Conservation (phyloP, 768 basidiomycete species). For the Strobilomyces dryophilus region DNA sequence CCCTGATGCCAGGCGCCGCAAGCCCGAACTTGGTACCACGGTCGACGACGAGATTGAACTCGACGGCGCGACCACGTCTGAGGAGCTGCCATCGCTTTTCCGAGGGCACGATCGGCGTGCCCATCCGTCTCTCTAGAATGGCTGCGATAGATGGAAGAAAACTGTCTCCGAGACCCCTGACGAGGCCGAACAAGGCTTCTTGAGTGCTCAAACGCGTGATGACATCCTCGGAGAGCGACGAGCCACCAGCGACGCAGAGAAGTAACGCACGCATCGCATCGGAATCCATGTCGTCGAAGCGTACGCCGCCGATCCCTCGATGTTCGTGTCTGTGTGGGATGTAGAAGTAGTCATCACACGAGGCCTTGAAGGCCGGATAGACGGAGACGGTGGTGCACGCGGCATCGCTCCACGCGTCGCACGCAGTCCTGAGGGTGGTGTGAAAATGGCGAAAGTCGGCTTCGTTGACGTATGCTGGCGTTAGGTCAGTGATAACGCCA, state of each 20-base stretch:
- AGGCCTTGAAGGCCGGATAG: slow-evolving; percentile 45
- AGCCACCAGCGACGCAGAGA: background rate
- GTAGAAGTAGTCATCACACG: slow-evolving; percentile 53
- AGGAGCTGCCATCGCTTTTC: slow-evolving; percentile 50
- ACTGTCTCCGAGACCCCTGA: slow-evolving; percentile 38
- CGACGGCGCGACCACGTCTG: slow-evolving; percentile 48
- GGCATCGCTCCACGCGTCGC: slow-evolving; percentile 37
- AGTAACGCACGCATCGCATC: slow-evolving; percentile 28
- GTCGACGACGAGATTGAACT: slow-evolving; percentile 67
- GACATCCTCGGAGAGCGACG: background rate
- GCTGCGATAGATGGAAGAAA: slow-evolving; percentile 47
- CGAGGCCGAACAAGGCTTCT: slow-evolving; percentile 39
- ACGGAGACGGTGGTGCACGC: slow-evolving; percentile 17
- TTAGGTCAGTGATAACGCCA: slow-evolving; percentile 37
- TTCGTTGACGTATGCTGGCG: slow-evolving; percentile 46
- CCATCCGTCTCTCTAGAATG: slow-evolving; percentile 37
- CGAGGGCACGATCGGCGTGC: slow-evolving; percentile 20
- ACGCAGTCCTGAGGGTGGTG: slow-evolving; percentile 37
- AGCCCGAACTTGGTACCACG: slow-evolving; percentile 67
- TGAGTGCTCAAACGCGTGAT: slow-evolving; percentile 4
- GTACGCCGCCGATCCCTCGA: slow-evolving; percentile 54
- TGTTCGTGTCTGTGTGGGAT: slow-evolving; percentile 48
- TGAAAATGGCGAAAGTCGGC: slow-evolving; percentile 49
- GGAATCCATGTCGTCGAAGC: slow-evolving; percentile 49
- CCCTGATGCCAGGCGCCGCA: slow-evolving; percentile 52